Evolutionary conservation across 441 rosid species (phyloP).

Genomic region (Metrosideros polymorpha): DNA sequence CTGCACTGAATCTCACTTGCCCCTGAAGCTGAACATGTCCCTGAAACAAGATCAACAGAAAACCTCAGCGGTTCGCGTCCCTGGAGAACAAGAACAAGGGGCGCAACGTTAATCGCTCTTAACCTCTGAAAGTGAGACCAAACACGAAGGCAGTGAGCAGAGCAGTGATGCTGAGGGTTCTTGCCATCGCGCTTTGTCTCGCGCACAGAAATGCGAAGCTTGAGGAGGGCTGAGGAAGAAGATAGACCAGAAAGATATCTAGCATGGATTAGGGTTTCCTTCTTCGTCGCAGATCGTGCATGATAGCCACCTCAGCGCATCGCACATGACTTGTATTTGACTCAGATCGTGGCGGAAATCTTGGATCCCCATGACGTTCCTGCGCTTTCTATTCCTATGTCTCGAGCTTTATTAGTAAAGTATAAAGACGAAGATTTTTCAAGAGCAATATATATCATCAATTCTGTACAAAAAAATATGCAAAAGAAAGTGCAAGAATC

Average conservation of each 20-base stretch:
- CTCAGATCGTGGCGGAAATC: background rate
- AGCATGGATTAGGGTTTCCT: background rate
- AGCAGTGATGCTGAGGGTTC: background rate
- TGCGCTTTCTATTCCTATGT: background rate
- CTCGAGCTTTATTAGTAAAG: background rate
- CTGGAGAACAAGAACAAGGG: background rate
- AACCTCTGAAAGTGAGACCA: background rate
- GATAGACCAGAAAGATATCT: background rate
- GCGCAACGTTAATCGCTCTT: background rate
- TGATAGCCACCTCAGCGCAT: background rate
- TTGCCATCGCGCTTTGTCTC: background rate
- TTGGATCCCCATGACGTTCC: background rate
- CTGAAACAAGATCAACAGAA: background rate
- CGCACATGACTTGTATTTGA: background rate
- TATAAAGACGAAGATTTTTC: background rate
- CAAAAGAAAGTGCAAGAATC: background rate
- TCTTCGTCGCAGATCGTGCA: background rate
- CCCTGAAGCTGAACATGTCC: background rate
- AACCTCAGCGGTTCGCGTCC: background rate
- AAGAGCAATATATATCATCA: background rate
- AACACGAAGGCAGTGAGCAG: background rate
- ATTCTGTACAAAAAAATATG: background rate
- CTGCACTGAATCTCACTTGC: slow-evolving; percentile 10
- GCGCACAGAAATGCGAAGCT: background rate
- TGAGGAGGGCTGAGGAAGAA: background rate